Percentiles rank a stretch among this genome's conserved stretches.
Conservation (phyloP, 805 yeast species). For the Starmerella apis region DNA sequence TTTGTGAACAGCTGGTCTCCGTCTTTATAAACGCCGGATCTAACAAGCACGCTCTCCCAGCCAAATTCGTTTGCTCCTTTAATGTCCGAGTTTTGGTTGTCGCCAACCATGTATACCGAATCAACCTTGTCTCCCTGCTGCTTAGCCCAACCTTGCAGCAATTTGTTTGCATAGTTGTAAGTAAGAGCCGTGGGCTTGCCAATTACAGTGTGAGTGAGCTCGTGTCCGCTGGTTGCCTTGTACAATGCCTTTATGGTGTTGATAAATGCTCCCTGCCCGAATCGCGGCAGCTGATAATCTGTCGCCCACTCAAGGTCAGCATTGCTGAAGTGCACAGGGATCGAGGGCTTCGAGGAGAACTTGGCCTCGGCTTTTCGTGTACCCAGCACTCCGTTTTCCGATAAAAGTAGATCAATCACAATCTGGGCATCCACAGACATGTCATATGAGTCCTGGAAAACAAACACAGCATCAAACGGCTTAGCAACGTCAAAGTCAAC, state of each 20-base stretch:
- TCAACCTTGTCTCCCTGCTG: conserved; percentile 29
- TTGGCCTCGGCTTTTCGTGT: conserved; percentile 36
- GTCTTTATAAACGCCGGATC: conserved; percentile 78
- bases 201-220: conserved; percentile 66
- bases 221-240: conserved; percentile 74
- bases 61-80: conserved; percentile 79
- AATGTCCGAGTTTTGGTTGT: conserved; percentile 89
- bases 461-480: conserved; percentile 69
- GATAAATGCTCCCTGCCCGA: conserved; percentile 92
- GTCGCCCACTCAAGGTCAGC: conserved; percentile 93
- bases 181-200: conserved; percentile 89
- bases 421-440: conserved; percentile 80
- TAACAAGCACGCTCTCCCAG: conserved; percentile 76
- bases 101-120: conserved; percentile 90
- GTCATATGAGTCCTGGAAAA: conserved; percentile 83
- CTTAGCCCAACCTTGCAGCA: conserved; percentile 53
- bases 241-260: conserved; percentile 77
- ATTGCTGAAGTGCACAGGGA: conserved; percentile 77
- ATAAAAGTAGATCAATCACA: conserved; percentile 66
- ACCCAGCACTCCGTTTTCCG: conserved; percentile 75
- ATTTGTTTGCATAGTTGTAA: conserved; percentile 71
- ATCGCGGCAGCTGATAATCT: conserved; percentile 66
- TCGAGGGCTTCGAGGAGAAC: conserved; percentile 54
- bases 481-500: conserved; percentile 47
- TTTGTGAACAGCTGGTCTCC: conserved; percentile 33